Conservation (phyloP, 495 filamentous ascomycete species). For the Penicillium robsamsonii region DNA sequence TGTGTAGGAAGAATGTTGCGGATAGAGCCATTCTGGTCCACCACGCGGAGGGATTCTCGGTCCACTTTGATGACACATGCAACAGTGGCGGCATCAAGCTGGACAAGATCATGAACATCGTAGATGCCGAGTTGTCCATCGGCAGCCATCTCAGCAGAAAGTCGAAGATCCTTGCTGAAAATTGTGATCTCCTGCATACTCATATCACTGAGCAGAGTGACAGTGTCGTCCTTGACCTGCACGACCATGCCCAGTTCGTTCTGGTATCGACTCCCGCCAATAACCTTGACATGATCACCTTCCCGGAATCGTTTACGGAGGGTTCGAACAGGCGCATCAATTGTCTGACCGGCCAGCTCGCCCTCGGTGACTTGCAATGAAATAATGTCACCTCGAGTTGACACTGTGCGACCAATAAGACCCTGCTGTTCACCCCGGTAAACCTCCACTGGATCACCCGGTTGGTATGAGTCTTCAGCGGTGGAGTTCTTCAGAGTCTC, state of each 20-base stretch:
- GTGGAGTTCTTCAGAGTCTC: conserved; percentile 78
- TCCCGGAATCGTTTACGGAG: conserved; percentile 89
- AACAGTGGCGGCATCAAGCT: conserved; percentile 89
- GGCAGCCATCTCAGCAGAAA: conserved; percentile 85
- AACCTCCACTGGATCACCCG: conserved; percentile 92
- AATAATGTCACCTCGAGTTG: conserved; percentile 90
- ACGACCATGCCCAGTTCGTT: conserved; percentile 98
- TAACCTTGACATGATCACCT: conserved; percentile 98
- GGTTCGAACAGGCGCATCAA: conserved; percentile 89
- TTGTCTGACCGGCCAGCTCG: conserved; percentile 73
- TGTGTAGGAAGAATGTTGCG: conserved; percentile 84
- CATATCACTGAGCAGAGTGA: conserved; percentile 88
- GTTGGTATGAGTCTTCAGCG: conserved; percentile 75
- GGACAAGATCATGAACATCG: conserved; percentile 89
- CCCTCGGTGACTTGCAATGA: conserved; percentile 85
- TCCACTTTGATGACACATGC: conserved; percentile 94
- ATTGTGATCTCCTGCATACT: conserved; percentile 92
- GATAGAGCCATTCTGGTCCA: conserved; percentile 85
- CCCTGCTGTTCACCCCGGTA: conserved; percentile 96
- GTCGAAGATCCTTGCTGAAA: conserved; percentile 93
- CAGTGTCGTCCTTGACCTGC: conserved; percentile 82
- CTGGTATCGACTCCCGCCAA: conserved; percentile 86
- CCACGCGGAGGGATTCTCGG: conserved; percentile 80
- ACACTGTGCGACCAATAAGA: conserved; percentile 76
- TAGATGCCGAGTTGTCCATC: conserved; percentile 77